Evolutionary conservation across 805 yeast species (phyloP).

Genomic region (Zygotorulaspora florentina): DNA sequence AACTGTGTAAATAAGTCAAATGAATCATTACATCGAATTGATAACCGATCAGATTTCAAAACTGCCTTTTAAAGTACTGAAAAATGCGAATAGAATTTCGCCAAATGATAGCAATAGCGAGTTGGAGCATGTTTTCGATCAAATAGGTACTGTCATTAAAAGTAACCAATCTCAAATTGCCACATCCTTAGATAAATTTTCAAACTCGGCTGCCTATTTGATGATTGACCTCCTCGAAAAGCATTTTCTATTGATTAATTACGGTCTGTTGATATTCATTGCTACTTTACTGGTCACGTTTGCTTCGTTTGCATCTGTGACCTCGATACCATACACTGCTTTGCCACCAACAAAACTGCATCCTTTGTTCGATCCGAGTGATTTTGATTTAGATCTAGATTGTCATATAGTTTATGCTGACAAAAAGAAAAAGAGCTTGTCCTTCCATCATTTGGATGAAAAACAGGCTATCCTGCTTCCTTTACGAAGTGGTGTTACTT

Average conservation of each 20-base stretch:
- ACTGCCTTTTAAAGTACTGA: slow-evolving; percentile 4
- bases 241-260: slow-evolving; percentile 6
- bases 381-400: slow-evolving; percentile 31
- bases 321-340: slow-evolving; percentile 28
- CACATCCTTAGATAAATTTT: slow-evolving; percentile 2
- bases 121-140: slow-evolving; percentile 10
- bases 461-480: slow-evolving; percentile 43
- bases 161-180: slow-evolving; percentile 4
- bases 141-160: slow-evolving; percentile 5
- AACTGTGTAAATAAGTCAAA: background rate
- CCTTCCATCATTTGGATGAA: slow-evolving; percentile 15
- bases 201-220: slow-evolving; percentile 8
- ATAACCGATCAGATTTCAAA: slow-evolving; percentile 3
- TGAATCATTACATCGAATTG: slow-evolving; percentile 1
- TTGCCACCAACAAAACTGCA: slow-evolving; percentile 36
- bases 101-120: slow-evolving; percentile 2
- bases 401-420: slow-evolving; percentile 20
- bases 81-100: background rate
- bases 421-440: slow-evolving; percentile 11
- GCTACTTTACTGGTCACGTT: slow-evolving; percentile 28
- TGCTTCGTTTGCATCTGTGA: slow-evolving; percentile 37
- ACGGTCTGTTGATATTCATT: slow-evolving; percentile 4
- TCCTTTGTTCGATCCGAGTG: slow-evolving; percentile 42
- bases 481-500: slow-evolving; percentile 37
- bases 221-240: slow-evolving; percentile 5